Conservation (phyloP, 2,329 filamentous ascomycete genomes). For the Aspergillus carbonarius region DNA sequence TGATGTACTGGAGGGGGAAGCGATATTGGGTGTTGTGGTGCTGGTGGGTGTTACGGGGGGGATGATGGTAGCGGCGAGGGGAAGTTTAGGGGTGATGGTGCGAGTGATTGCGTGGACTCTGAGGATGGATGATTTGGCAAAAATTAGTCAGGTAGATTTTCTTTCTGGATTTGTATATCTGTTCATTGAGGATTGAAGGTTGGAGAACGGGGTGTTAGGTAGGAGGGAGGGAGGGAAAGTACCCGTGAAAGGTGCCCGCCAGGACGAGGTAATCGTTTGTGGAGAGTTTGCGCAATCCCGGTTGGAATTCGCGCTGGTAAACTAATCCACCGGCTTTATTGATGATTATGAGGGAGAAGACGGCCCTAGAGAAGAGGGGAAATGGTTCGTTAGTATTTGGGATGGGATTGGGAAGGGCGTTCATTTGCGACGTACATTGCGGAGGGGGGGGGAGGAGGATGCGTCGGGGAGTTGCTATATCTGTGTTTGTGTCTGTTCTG, state of each 20-base stretch:
- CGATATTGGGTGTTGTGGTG: conserved; percentile 7
- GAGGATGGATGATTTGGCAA: not conserved
- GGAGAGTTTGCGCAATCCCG: conserved; percentile 80
- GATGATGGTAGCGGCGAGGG: conserved; percentile 24
- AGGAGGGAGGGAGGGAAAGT: conserved; percentile 23
- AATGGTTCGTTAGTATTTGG: not conserved
- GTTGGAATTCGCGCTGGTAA: conserved; percentile 92
- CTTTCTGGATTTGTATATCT: not conserved
- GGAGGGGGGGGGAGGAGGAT: conserved; percentile 4
- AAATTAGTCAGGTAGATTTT: not conserved
- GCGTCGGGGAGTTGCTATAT: not conserved
- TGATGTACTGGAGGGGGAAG: conserved; percentile 35
- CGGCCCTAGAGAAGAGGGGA: conserved; percentile 62
- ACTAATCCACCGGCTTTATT: conserved; percentile 97
- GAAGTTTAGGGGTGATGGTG: conserved; percentile 49
- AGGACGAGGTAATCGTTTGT: conserved; percentile 97
- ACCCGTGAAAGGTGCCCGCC: conserved; percentile 96
- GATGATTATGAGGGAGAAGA: conserved; percentile 94
- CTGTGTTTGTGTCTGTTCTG: not conserved
- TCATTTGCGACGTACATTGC: conserved; percentile 21
- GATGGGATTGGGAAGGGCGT: not conserved
- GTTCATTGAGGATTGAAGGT: not conserved
- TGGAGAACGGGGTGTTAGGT: not conserved
- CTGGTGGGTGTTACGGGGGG: no score
- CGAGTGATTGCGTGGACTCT: conserved; percentile 66